phyloP scores from a whole-genome alignment of 495 filamentous ascomycete genomes.

The Penicillium cosmopolitanum region DNA sequence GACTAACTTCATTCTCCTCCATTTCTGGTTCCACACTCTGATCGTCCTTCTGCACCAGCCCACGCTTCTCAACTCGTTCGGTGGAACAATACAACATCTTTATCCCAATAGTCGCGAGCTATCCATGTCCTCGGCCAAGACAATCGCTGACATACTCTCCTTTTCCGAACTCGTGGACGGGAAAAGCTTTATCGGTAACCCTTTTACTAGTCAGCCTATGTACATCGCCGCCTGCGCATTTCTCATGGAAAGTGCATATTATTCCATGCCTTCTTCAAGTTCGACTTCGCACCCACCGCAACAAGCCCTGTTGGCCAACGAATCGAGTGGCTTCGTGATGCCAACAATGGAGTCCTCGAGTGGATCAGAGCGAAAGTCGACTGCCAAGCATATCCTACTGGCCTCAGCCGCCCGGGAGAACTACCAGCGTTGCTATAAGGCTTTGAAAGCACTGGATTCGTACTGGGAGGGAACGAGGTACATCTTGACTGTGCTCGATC shows the following conservation, averaged over 20 bases:
- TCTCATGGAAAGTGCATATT: constrained; percentile 72
- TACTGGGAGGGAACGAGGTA: constrained; percentile 89
- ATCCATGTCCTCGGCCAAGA: constrained; percentile 87
- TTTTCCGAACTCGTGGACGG: constrained; percentile 80
- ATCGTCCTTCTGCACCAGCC: constrained; percentile 85
- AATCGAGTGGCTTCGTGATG: constrained; percentile 48
- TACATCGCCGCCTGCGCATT: constrained; percentile 90
- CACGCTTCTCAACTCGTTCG: constrained; percentile 75
- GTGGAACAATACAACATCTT: constrained; percentile 67
- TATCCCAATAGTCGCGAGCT: constrained; percentile 78
- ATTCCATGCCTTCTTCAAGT: constrained; percentile 42
- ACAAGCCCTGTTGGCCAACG: constrained; percentile 39
- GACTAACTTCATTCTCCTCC: constrained; percentile 82
- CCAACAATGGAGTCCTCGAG: constrained; percentile 40
- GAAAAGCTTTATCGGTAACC: constrained; percentile 80
- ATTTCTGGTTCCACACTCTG: constrained; percentile 89
- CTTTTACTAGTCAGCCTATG: constrained; percentile 87
- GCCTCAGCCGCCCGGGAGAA: constrained; percentile 77
- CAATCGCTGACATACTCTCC: constrained; percentile 80
- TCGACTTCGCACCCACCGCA: constrained; percentile 35
- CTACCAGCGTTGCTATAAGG: constrained; percentile 81
- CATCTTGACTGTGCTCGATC: constrained; percentile 82
- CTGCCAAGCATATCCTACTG: constrained; percentile 70
- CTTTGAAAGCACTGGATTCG: constrained; percentile 70
- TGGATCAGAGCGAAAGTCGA: constrained; percentile 49